A percentile compares a stretch with the other conserved stretches of the same genome.
Conservation (phyloP, 2,329 filamentous ascomycete species). For the Fusarium clavum region DNA sequence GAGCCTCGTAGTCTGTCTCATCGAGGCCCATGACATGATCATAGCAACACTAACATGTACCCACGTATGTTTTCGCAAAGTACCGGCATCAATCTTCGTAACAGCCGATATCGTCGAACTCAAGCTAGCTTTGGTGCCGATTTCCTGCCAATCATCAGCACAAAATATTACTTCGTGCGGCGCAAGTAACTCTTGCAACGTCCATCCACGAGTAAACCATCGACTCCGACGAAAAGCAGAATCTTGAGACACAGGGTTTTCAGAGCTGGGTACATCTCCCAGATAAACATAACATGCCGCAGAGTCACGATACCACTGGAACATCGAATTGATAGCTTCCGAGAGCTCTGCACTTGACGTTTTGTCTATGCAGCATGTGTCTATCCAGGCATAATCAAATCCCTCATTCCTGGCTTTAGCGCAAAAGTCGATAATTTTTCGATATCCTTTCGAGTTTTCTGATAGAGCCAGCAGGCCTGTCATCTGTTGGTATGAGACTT, state of each 20-base stretch:
- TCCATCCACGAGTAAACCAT: constrained; percentile 20
- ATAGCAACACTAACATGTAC: constrained; percentile 12
- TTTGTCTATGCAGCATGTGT: constrained; percentile 26
- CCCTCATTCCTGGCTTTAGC: constrained; percentile 12
- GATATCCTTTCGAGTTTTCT: constrained; percentile 9
- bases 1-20: constrained; percentile 7
- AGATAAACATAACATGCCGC: constrained; percentile 19
- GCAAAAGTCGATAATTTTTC: constrained; percentile 18
- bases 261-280: neutral
- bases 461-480: neutral
- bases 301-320: constrained; percentile 8
- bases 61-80: constrained; percentile 13
- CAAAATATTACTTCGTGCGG: constrained; percentile 22
- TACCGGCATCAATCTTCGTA: constrained; percentile 16
- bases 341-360: constrained; percentile 22
- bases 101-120: neutral
- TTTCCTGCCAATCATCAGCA: neutral
- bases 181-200: constrained; percentile 14
- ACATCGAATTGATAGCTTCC: constrained; percentile 18
- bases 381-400: constrained; percentile 22
- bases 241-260: neutral
- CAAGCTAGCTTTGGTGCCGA: constrained; percentile 6
- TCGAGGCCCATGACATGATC: constrained; percentile 24
- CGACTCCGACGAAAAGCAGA: constrained; percentile 13
- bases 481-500: constrained; percentile 7